Evolutionary conservation across 208 protist genomes (phyloP), one percentile per base, ranked within the genome.

Genomic region (Lotmaria passim): DNA sequence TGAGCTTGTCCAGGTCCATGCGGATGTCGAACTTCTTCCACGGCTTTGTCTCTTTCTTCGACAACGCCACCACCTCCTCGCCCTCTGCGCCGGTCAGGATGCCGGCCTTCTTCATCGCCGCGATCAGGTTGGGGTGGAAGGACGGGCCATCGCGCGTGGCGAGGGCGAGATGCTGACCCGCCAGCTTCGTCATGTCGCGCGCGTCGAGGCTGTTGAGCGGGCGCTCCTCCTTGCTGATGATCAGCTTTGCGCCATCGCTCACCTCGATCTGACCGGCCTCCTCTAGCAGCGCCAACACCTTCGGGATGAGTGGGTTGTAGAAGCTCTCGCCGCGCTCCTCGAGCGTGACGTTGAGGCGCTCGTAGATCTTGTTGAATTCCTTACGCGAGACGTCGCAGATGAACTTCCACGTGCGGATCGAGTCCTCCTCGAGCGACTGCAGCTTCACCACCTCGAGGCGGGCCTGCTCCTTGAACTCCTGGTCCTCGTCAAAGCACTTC

Each of bases 321-420:
- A 98, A 99, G 72, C 96, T 98, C 86, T 99, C 98, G 24, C 98
- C 98, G 34, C 87, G 82, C 77, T 98, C 96, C 63, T 94, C 82
- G 48, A 98, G 84, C 38, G 33, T 69, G 55, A 85, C 75, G 60
- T 89, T 75, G 59, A 99, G 94, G 69, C 86, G 87, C 15, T 88
- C 52, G 86, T 99, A 99, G 70, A 98, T 96, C 47, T 76, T 44
- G 61, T 95, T 81, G 81, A 98, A 99, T 80, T 98, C 96, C 14
- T 72, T 83, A 15, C 96, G 89, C 33, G 95, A 98, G 10, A 97
- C 84, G 65, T 97, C 94, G 84, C 93, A 97, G 66, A 98, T 95
- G 66, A 97, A 87, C 57, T 95, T 84, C 96, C 93, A 97, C 21
- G 89, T 87, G 34, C 79, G 69, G 62, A 98, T 87, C 48, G 84